Evolutionary conservation across 768 basidiomycete genomes (phyloP).

Genomic region (Termitomyces sp.): DNA sequence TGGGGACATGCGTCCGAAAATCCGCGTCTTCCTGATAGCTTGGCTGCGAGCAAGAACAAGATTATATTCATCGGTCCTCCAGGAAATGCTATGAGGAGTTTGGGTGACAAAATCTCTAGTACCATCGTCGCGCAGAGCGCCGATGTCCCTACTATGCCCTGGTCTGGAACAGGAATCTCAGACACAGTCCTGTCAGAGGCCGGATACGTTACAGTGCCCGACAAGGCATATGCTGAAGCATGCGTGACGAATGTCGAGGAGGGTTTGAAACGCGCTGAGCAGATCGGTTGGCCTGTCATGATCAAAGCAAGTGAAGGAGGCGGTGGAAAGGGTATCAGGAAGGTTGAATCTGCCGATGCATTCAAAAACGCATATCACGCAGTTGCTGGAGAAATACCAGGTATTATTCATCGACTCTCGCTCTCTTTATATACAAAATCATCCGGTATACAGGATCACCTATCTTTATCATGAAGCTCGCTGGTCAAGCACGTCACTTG

Average conservation of each 20-base stretch:
- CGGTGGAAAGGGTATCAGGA: conserved; percentile 98
- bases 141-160: conserved; percentile 95
- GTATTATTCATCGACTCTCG: conserved; percentile 36
- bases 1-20: conserved; percentile 99
- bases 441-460: conserved; percentile 67
- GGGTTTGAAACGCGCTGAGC: conserved; percentile 76
- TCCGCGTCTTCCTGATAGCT: conserved; percentile 90
- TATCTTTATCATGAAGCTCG: conserved; percentile 99
- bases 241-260: conserved; percentile 89
- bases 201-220: conserved; percentile 93
- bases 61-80: conserved; percentile 99
- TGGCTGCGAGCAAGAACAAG: conserved; percentile 88
- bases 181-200: conserved; percentile 80
- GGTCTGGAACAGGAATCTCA: conserved; percentile 94
- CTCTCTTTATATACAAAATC: conserved; percentile 8
- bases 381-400: conserved; percentile 94
- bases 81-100: conserved; percentile 96
- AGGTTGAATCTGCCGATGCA: conserved; percentile 79
- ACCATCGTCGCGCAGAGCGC: conserved; percentile 99
- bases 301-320: conserved; percentile 99
- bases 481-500: conserved; percentile 93
- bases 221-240: conserved; percentile 82
- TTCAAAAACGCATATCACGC: conserved; percentile 96
- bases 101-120: conserved; percentile 99
- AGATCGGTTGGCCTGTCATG: conserved; percentile 97